Conservation (phyloP, 1,284 basidiomycete species). For the Heterobasidion irregulare region DNA sequence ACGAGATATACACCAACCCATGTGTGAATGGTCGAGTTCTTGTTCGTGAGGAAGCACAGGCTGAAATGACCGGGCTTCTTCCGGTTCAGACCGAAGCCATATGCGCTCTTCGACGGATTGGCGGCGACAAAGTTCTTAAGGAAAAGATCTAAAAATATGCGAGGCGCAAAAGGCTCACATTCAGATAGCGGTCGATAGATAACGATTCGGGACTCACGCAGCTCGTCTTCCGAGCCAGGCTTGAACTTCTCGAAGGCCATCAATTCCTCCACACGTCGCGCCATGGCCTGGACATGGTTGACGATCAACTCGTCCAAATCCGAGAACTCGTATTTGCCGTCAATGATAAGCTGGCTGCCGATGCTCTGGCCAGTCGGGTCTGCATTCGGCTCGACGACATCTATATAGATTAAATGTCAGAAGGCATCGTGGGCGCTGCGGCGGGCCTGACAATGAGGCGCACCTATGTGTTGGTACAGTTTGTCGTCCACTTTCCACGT, state of each 20-base stretch:
- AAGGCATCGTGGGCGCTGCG: not conserved
- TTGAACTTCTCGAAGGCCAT: conserved; percentile 97
- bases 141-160: conserved; percentile 57
- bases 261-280: conserved; percentile 89
- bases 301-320: conserved; percentile 98
- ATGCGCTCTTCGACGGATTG: conserved; percentile 91
- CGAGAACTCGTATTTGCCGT: conserved; percentile 77
- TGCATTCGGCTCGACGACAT: conserved; percentile 84
- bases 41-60: conserved; percentile 90
- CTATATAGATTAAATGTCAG: conserved; percentile 29
- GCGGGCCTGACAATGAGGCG: conserved; percentile 1
- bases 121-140: conserved; percentile 87
- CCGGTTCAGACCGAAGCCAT: conserved; percentile 91
- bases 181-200: not conserved
- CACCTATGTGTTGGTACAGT: conserved; percentile 95
- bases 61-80: conserved; percentile 90
- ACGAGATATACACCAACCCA: conserved; percentile 65
- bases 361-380: conserved; percentile 62
- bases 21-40: conserved; percentile 82
- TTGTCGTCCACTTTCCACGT: conserved; percentile 99
- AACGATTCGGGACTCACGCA: conserved; percentile 52
- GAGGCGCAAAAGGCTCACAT: not conserved
- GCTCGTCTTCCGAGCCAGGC: conserved; percentile 77
- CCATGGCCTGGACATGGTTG: conserved; percentile 94
- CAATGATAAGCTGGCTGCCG: conserved; percentile 75